Conservation (phyloP, 139 green algal species). For the Closterium sp. region DNA sequence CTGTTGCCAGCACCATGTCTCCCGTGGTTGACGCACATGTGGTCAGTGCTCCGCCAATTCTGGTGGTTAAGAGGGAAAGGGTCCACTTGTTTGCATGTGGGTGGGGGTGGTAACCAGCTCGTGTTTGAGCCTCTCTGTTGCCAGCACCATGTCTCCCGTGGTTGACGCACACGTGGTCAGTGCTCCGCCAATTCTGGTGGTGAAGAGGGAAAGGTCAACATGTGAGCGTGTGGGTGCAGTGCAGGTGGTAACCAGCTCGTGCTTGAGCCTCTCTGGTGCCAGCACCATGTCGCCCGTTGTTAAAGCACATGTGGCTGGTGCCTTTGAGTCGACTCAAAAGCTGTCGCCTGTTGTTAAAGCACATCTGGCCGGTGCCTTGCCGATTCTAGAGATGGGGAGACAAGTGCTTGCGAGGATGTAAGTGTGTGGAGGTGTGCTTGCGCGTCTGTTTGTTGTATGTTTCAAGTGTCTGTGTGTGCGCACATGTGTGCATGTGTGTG, state of each 20-base stretch:
- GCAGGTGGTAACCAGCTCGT: slow-evolving; percentile 39
- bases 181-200: no score
- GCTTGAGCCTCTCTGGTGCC: slow-evolving; percentile 44
- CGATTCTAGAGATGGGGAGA: no score
- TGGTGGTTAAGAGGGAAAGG: neutral
- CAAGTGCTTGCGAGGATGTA: no score
- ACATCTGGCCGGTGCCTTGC: no score
- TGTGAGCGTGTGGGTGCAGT: neutral
- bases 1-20: slow-evolving; percentile 48
- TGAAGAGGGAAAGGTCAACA: no score
- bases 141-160: slow-evolving; percentile 48
- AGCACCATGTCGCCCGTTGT: slow-evolving; percentile 42
- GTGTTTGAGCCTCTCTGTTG: slow-evolving; percentile 39
- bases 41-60: slow-evolving; percentile 32
- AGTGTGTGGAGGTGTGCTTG: no score
- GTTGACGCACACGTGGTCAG: neutral
- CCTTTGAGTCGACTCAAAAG: neutral
- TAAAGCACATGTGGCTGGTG: slow-evolving; percentile 9
- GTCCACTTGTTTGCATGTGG: no score
- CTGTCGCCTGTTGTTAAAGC: no score
- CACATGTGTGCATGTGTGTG: no score
- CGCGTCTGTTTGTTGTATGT: no score
- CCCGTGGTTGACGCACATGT: slow-evolving; percentile 24
- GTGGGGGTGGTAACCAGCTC: no score
- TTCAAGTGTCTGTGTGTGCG: no score